phyloP scores from a whole-genome alignment of 257 asterid species.

The Solanum habrochaites region DNA sequence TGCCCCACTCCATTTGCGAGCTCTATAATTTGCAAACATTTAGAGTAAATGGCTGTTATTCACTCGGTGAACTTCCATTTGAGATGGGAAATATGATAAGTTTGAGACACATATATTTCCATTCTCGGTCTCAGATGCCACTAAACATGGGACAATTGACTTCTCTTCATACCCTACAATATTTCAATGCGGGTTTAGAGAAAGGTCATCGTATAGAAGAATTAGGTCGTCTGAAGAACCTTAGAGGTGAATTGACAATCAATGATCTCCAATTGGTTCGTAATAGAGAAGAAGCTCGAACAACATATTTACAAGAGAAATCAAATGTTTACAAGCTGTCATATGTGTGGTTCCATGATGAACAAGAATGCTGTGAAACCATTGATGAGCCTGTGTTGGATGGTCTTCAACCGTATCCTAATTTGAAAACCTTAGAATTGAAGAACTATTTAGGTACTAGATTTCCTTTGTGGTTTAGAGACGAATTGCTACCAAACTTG shows the following conservation, averaged over 20 bases:
- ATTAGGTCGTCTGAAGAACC: neutral
- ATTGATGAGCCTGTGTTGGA: constrained; percentile 6
- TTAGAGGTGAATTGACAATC: neutral
- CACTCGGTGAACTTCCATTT: neutral
- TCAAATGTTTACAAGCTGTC: neutral
- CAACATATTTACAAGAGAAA: neutral
- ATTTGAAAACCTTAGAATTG: constrained; percentile 3
- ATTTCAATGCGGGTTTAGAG: neutral
- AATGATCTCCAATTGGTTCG: neutral
- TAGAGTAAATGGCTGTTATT: neutral
- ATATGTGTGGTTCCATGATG: neutral
- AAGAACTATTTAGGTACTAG: neutral
- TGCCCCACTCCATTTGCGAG: constrained; percentile 1
- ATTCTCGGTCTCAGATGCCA: neutral
- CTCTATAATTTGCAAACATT: neutral
- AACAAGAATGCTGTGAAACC: neutral
- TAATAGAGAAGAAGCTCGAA: neutral
- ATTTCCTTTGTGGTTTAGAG: constrained; percentile 9
- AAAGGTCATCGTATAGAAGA: neutral
- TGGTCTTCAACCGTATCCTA: constrained; percentile 9
- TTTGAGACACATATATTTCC: neutral
- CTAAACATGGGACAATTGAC: neutral
- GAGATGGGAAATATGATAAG: constrained; percentile 3
- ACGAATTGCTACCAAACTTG: neutral
- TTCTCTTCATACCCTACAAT: neutral